These are phyloP conservation scores for Xerocomus alliaceus DNA, from an alignment of 1,284 basidiomycete species.

Conservation along the genomic window DNA sequence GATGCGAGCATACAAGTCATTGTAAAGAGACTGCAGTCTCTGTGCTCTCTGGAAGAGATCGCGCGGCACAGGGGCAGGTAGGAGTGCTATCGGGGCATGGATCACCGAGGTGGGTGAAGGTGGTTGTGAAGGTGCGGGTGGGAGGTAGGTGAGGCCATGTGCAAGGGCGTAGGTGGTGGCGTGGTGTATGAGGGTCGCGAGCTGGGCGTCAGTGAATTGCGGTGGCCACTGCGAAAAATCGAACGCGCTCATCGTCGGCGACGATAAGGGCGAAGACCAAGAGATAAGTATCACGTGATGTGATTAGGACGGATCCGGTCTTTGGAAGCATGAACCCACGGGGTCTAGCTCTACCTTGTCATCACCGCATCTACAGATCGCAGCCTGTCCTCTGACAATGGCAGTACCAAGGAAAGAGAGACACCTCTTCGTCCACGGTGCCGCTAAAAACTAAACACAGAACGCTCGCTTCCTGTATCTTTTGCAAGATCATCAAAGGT, in stretches of 20 bases:
- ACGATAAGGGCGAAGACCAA: neutral
- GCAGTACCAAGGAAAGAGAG: conserved; percentile 31
- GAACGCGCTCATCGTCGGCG: conserved; percentile 41
- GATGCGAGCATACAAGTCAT: conserved; percentile 84
- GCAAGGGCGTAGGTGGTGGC: conserved; percentile 87
- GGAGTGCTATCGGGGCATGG: conserved; percentile 87
- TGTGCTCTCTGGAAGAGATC: conserved; percentile 72
- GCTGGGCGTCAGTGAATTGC: conserved; percentile 60
- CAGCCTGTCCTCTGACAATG: conserved; percentile 20
- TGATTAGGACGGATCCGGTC: no score
- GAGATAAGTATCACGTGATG: conserved; percentile 16
- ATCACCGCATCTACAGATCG: no score
- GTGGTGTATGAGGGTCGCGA: conserved; percentile 63
- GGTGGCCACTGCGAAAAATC: conserved; percentile 77
- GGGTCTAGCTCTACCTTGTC: no score
- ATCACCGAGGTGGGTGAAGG: conserved; percentile 73
- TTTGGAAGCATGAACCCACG: no score
- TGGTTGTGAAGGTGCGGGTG: conserved; percentile 56
- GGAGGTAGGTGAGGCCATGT: conserved; percentile 85
- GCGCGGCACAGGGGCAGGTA: conserved; percentile 88
- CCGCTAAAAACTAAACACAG: conserved; percentile 37
- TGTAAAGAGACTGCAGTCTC: conserved; percentile 79
- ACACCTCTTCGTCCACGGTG: fast-evolving
- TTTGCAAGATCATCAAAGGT: conserved; percentile 94
- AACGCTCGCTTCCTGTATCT: conserved; percentile 71